Conservation (phyloP, 768 basidiomycete genomes). For the Auriculariales sp. region DNA sequence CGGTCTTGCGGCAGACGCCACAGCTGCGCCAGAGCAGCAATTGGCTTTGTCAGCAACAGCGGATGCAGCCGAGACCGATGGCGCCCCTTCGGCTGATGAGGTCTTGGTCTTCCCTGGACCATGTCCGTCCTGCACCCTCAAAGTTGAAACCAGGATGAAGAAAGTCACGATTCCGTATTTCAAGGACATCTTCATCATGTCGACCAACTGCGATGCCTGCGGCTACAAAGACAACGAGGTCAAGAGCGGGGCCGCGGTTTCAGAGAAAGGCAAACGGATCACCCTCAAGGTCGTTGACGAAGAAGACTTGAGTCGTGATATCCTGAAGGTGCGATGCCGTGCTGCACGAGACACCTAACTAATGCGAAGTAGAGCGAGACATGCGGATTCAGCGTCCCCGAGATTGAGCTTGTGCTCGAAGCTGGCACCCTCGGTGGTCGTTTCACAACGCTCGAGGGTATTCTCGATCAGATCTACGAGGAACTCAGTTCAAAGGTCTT, state of each 20-base stretch:
- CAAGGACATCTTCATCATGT: constrained; percentile 98
- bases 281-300: constrained; percentile 80
- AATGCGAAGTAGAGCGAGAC: constrained; percentile 65
- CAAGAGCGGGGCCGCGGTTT: constrained; percentile 85
- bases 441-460: constrained; percentile 94
- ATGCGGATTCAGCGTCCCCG: constrained; percentile 77
- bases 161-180: constrained; percentile 94
- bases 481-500: constrained; percentile 85
- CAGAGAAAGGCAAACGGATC: constrained; percentile 74
- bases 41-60: constrained; percentile 7
- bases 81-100: constrained; percentile 30
- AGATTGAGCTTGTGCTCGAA: constrained; percentile 84
- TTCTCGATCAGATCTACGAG: constrained; percentile 87
- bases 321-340: constrained; percentile 62
- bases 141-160: constrained; percentile 85
- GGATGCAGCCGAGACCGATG: constrained; percentile 7
- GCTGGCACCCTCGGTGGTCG: constrained; percentile 92
- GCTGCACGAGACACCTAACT: background rate
- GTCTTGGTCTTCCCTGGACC: constrained; percentile 79
- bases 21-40: constrained; percentile 13
- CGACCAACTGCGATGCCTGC: constrained; percentile 88
- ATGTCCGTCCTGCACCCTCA: constrained; percentile 80
- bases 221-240: constrained; percentile 98
- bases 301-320: constrained; percentile 85
- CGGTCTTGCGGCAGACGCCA: constrained; percentile 45